These are phyloP conservation scores for Durio zibethinus DNA, from an alignment of 345 rosid genomes.

Conservation along the genomic window DNA sequence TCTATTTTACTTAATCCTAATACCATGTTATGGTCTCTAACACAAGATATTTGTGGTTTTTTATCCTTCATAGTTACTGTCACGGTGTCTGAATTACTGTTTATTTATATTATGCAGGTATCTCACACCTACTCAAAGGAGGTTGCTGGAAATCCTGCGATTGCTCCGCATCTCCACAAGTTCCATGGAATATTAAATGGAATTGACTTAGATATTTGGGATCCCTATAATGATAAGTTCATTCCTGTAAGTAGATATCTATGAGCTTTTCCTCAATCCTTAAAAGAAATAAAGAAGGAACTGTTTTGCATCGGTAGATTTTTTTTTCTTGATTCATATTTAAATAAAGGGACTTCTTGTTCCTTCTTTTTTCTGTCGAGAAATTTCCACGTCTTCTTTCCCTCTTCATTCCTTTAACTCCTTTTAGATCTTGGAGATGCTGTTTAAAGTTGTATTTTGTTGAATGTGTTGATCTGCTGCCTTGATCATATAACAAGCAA, in stretches of 20 bases:
- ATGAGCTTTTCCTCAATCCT: neutral
- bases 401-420: neutral
- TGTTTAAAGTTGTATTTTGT: neutral
- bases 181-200: conserved; percentile 93
- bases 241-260: conserved; percentile 61
- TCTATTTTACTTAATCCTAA: neutral
- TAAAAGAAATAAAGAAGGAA: neutral
- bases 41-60: neutral
- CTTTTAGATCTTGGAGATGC: neutral
- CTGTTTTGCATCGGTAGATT: neutral
- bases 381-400: neutral
- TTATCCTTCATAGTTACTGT: neutral
- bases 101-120: conserved; percentile 49
- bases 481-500: neutral
- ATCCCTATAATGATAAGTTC: conserved; percentile 76
- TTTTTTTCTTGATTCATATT: neutral
- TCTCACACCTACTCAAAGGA: conserved; percentile 76
- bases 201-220: conserved; percentile 95
- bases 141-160: conserved; percentile 66
- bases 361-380: neutral
- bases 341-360: neutral
- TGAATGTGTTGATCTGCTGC: neutral
- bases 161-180: conserved; percentile 74
- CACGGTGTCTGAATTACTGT: neutral
- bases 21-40: neutral